Percentiles rank a stretch among this genome's conserved stretches.
Evolutionary conservation across 2,329 filamentous ascomycete species (phyloP).

Genomic region (Chaetomiaceae sp.): DNA sequence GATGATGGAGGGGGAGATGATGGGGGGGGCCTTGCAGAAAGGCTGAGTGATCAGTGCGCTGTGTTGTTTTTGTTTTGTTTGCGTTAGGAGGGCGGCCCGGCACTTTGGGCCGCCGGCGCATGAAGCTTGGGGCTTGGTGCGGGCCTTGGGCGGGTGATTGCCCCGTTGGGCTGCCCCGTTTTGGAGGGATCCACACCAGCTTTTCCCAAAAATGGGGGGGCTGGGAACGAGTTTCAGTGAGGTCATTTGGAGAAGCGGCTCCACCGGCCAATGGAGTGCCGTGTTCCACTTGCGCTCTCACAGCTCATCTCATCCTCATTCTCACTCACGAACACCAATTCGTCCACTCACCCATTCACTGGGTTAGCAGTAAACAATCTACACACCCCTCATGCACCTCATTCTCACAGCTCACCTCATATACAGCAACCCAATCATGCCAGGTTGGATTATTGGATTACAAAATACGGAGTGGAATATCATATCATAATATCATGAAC

Average conservation of each 20-base stretch:
- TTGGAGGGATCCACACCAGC: neutral
- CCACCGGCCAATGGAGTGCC: conserved; percentile 8
- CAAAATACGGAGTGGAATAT: no score
- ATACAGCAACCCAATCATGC: no score
- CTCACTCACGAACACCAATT: no score
- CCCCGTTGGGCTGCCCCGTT: neutral
- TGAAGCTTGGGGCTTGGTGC: neutral
- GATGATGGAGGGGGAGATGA: conserved; percentile 11
- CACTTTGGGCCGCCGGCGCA: neutral
- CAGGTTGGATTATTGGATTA: no score
- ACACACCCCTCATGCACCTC: no score
- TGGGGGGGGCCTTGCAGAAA: conserved; percentile 7
- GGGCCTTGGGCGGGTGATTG: conserved; percentile 1
- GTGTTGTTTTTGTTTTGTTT: conserved; percentile 33
- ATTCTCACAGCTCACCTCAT: no score
- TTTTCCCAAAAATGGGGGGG: conserved; percentile 18
- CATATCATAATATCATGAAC: neutral
- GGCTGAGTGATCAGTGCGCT: conserved; percentile 27
- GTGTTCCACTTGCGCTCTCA: neutral
- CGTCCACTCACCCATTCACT: neutral
- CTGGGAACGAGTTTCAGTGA: conserved; percentile 15
- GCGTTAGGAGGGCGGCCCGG: conserved; percentile 12
- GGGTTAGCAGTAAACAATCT: no score
- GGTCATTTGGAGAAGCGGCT: conserved; percentile 6
- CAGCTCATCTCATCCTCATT: neutral